phyloP scores from a whole-genome alignment of 1,284 basidiomycete species.

The Rhodotorula mucilaginosa region DNA sequence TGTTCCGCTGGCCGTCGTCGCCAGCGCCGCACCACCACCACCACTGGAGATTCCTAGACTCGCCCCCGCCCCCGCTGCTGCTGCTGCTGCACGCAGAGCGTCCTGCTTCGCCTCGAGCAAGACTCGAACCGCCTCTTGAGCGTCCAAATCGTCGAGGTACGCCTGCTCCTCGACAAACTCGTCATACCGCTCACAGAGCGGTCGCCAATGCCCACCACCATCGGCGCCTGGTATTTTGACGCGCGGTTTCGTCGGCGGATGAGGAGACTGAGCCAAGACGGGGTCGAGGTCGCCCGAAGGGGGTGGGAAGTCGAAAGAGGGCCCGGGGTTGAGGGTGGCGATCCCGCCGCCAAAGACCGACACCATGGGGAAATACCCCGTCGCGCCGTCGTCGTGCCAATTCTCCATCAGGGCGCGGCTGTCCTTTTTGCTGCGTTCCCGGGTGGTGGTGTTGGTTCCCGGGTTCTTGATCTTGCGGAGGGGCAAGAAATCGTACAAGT shows the following conservation, averaged over 20 bases:
- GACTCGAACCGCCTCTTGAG: slow-evolving; percentile 21
- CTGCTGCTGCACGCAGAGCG: not conserved
- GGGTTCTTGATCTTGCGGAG: slow-evolving; percentile 56
- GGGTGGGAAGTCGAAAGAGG: slow-evolving; percentile 68
- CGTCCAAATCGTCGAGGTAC: slow-evolving; percentile 57
- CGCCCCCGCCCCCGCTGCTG: not conserved
- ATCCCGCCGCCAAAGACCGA: slow-evolving; percentile 89
- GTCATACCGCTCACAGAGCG: slow-evolving; percentile 69
- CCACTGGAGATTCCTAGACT: not conserved
- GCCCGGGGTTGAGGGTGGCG: slow-evolving; percentile 81
- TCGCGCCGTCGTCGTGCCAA: slow-evolving; percentile 84
- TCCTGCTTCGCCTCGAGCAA: slow-evolving; percentile 11
- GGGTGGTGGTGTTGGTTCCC: no score
- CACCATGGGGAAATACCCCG: slow-evolving; percentile 94
- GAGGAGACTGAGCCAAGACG: not conserved
- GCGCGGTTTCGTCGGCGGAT: slow-evolving; percentile 1
- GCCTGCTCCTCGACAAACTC: slow-evolving; percentile 77
- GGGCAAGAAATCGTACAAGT: slow-evolving; percentile 87
- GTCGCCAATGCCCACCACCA: slow-evolving; percentile 59
- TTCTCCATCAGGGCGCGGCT: slow-evolving; percentile 54
- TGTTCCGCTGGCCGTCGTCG: not conserved
- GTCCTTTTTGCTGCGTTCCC: slow-evolving; percentile 16
- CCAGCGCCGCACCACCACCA: not conserved
- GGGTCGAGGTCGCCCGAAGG: slow-evolving; percentile 53
- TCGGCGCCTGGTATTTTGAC: no score